Evolutionary conservation across 2,329 filamentous ascomycete species (phyloP).

Genomic region (Karstenula rhodostoma): DNA sequence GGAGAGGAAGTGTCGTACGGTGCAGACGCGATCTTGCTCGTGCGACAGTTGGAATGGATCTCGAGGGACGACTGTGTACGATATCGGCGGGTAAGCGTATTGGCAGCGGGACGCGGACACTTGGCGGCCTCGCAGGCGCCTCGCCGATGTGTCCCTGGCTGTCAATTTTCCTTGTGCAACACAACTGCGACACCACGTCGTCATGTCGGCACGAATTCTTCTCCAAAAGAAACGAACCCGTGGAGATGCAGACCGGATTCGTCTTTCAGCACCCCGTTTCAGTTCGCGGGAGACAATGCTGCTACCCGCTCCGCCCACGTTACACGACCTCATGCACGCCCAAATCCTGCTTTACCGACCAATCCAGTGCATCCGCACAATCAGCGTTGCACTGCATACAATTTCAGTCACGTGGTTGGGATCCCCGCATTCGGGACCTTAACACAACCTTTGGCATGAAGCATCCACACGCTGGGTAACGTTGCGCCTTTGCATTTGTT

Average conservation of each 20-base stretch:
- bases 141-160: neutral
- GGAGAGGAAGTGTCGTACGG: neutral
- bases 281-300: constrained; percentile 7
- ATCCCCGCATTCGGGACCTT: constrained; percentile 8
- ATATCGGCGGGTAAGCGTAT: neutral
- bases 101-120: constrained; percentile 2
- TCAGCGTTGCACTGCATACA: constrained; percentile 15
- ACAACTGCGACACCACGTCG: neutral
- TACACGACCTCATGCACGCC: constrained; percentile 13
- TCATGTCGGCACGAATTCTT: neutral
- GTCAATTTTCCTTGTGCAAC: neutral
- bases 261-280: constrained; percentile 1
- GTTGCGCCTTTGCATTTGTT: constrained; percentile 5
- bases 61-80: neutral
- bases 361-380: constrained; percentile 4
- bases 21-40: neutral
- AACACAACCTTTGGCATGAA: constrained; percentile 9
- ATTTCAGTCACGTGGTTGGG: constrained; percentile 9
- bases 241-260: neutral
- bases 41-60: neutral
- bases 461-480: constrained; percentile 5
- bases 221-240: constrained; percentile 6
- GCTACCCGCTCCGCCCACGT: constrained; percentile 13
- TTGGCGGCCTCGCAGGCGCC: neutral
- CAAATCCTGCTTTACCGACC: constrained; percentile 1